These are phyloP conservation scores for Pichia sp. DNA, from an alignment of 1,139 yeast species.

Conservation along the genomic window DNA sequence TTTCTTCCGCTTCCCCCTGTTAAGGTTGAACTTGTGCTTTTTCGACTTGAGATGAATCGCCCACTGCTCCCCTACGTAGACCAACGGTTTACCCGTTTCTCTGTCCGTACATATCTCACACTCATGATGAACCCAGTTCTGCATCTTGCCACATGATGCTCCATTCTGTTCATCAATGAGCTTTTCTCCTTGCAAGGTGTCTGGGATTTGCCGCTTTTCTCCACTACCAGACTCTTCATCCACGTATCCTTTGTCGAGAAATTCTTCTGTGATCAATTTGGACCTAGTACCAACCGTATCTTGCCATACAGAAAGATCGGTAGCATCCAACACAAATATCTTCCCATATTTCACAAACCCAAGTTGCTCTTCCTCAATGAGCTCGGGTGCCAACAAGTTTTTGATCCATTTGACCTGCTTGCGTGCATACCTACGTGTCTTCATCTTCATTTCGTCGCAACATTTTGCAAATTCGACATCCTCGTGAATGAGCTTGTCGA, in stretches of 20 bases:
- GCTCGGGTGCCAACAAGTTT: slow-evolving; percentile 62
- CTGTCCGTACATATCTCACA: slow-evolving; percentile 67
- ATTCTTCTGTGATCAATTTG: slow-evolving; percentile 41
- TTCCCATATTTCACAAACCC: slow-evolving; percentile 55
- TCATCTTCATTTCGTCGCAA: slow-evolving; percentile 70
- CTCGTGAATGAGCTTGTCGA: slow-evolving; percentile 10
- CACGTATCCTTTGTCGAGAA: slow-evolving; percentile 30
- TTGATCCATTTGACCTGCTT: slow-evolving; percentile 92
- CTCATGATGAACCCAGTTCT: slow-evolving; percentile 58
- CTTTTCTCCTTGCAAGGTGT: slow-evolving; percentile 31
- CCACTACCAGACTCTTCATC: slow-evolving; percentile 17
- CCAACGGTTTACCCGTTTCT: slow-evolving; percentile 46
- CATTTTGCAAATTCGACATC: slow-evolving; percentile 40
- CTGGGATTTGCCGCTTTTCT: slow-evolving; percentile 40
- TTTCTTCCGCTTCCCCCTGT: slow-evolving; percentile 39
- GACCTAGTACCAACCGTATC: slow-evolving; percentile 55
- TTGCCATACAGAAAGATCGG: slow-evolving; percentile 47
- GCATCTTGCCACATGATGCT: slow-evolving; percentile 24
- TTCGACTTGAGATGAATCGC: slow-evolving; percentile 60
- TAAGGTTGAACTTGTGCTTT: slow-evolving; percentile 49
- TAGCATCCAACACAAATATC: slow-evolving; percentile 69
- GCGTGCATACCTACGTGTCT: slow-evolving; percentile 84
- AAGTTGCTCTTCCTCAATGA: slow-evolving; percentile 47
- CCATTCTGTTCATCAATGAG: slow-evolving; percentile 3
- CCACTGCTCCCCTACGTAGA: slow-evolving; percentile 77